Conservation (phyloP, 2,329 filamentous ascomycete species). For the Arthrobotrys musiformis region DNA sequence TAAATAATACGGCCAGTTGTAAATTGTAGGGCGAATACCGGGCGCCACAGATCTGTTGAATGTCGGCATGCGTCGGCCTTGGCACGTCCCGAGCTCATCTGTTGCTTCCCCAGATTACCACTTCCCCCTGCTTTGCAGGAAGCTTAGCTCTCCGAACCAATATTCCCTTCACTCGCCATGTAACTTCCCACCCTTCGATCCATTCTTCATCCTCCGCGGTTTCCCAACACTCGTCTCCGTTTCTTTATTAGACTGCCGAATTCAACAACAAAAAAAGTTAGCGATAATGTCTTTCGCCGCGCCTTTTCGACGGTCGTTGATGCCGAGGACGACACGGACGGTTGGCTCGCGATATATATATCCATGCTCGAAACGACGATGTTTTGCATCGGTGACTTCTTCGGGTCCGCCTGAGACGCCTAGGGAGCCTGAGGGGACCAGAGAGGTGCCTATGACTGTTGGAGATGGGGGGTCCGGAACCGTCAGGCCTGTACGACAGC, state of each 20-base stretch:
- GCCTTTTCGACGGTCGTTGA: conserved; percentile 47
- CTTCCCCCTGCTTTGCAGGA: conserved; percentile 26
- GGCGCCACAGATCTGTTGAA: not conserved
- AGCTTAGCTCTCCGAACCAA: conserved; percentile 48
- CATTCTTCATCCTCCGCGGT: not conserved
- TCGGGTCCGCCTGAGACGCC: conserved; percentile 21
- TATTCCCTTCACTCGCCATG: conserved; percentile 38
- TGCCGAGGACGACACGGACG: conserved; percentile 34
- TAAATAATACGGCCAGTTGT: not conserved
- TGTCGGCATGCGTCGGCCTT: conserved; percentile 56
- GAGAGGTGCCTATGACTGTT: conserved; percentile 52
- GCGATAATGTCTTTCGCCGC: conserved; percentile 46
- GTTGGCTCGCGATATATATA: conserved; percentile 45
- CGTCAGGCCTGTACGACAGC: conserved; percentile 42
- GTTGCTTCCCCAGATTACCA: conserved; percentile 43
- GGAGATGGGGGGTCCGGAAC: conserved; percentile 52
- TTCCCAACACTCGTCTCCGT: no score
- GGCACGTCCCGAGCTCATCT: conserved; percentile 40
- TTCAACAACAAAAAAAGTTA: no score
- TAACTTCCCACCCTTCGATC: conserved; percentile 8
- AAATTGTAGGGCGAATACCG: not conserved
- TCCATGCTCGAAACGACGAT: conserved; percentile 40
- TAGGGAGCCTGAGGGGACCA: conserved; percentile 51
- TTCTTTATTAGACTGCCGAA: no score
- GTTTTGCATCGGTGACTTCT: conserved; percentile 30